A percentile compares a stretch with the other conserved stretches of the same genome.
Conservation (phyloP, 257 asterid species). For the Verbena officinalis region DNA sequence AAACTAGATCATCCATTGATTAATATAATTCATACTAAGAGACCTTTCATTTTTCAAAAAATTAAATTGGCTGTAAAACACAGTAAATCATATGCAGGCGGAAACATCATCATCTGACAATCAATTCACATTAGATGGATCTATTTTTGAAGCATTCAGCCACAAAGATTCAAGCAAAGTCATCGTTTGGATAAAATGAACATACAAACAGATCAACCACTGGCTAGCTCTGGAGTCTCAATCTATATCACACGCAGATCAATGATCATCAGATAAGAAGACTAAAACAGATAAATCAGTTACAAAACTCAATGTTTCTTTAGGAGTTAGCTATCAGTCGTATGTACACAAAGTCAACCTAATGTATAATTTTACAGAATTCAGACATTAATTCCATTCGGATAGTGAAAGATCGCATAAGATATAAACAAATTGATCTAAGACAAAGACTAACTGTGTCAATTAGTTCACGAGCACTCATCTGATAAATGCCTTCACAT, state of each 20-base stretch:
- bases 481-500: neutral
- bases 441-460: neutral
- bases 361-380: constrained; percentile 8
- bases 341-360: constrained; percentile 3
- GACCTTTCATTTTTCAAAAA: constrained; percentile 1
- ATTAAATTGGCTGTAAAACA: neutral
- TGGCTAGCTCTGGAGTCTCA: neutral
- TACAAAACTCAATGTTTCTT: constrained; percentile 10
- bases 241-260: constrained; percentile 12
- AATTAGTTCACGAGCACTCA: constrained; percentile 17
- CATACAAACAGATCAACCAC: constrained; percentile 12
- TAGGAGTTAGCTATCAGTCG: neutral
- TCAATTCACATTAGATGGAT: constrained; percentile 1
- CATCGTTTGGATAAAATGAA: constrained; percentile 5
- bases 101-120: constrained; percentile 4
- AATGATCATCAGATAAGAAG: neutral
- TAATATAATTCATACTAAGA: constrained; percentile 3
- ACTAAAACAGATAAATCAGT: neutral
- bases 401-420: neutral
- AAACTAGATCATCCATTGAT: constrained; percentile 15
- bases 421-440: neutral
- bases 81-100: constrained; percentile 4
- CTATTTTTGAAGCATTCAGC: constrained; percentile 6
- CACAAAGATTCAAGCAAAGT: neutral
- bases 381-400: constrained; percentile 2